Percentiles rank a stretch among this genome's conserved stretches.
Conservation (phyloP, 768 basidiomycete species). For the Dioszegia crocea region DNA sequence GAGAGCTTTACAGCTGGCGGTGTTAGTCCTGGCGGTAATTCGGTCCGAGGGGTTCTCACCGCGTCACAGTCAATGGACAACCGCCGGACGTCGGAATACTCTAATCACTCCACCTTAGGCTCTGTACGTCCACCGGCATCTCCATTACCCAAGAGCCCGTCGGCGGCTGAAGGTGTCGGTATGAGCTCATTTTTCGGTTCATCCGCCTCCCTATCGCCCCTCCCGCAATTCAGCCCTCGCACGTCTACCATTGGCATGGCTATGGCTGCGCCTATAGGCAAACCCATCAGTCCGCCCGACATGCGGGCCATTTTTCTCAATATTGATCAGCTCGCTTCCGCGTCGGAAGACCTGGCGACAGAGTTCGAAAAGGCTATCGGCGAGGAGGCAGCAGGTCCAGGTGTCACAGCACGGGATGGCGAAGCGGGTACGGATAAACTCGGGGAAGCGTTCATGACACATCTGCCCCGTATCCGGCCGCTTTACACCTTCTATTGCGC, state of each 20-base stretch:
- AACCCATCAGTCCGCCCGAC: constrained; percentile 39
- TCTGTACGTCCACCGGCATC: constrained; percentile 5
- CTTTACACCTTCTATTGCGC: constrained; percentile 48
- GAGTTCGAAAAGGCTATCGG: constrained; percentile 43
- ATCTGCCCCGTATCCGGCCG: constrained; percentile 45
- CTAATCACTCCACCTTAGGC: not conserved
- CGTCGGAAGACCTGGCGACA: constrained; percentile 45
- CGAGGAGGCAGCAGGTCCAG: constrained; percentile 31
- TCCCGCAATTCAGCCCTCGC: constrained; percentile 4
- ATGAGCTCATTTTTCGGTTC: not conserved
- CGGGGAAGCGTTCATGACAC: constrained; percentile 40
- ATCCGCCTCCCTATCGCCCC: constrained; percentile 4
- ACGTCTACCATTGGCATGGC: not conserved
- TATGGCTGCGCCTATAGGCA: constrained; percentile 17
- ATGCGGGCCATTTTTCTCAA: constrained; percentile 48
- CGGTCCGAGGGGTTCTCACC: not conserved
- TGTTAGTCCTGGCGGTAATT: not conserved
- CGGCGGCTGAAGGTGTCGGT: not conserved
- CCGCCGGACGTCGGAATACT: constrained; percentile 1
- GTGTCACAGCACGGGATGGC: constrained; percentile 15
- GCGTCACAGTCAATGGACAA: constrained; percentile 10
- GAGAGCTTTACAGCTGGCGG: not conserved
- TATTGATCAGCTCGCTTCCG: constrained; percentile 44
- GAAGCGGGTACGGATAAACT: constrained; percentile 35
- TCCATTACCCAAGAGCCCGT: constrained; percentile 18